These are phyloP conservation scores for Clarireedia paspali DNA, from an alignment of 2,329 filamentous ascomycete genomes.

Conservation along the genomic window DNA sequence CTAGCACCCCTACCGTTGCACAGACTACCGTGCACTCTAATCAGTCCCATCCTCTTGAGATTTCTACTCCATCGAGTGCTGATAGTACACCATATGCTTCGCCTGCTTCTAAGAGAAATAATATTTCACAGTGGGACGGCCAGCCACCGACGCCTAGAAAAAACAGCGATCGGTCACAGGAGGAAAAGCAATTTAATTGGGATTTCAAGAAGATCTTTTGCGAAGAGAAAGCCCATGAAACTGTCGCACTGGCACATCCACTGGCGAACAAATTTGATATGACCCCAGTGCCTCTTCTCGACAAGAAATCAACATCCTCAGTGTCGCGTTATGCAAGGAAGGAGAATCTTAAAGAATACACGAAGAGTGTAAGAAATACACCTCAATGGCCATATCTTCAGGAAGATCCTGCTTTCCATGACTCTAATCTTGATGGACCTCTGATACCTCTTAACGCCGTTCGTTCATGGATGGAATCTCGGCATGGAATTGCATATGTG, in stretches of 20 bases:
- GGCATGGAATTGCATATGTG: conserved; percentile 10
- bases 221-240: conserved; percentile 30
- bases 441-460: conserved; percentile 24
- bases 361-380: conserved; percentile 34
- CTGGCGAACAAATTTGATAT: conserved; percentile 37
- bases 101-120: background rate
- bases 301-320: conserved; percentile 36
- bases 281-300: conserved; percentile 38
- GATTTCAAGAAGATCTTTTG: conserved; percentile 35
- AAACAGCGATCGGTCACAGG: conserved; percentile 18
- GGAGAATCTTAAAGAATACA: conserved; percentile 37
- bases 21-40: conserved; percentile 2
- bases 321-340: conserved; percentile 38
- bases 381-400: conserved; percentile 35
- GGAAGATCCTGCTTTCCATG: conserved; percentile 38
- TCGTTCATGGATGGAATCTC: conserved; percentile 18
- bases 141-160: conserved; percentile 9
- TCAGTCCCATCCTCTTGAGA: conserved; percentile 3
- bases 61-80: conserved; percentile 12
- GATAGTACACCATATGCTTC: conserved; percentile 15
- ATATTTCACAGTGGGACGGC: conserved; percentile 7
- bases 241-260: conserved; percentile 42
- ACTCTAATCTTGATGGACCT: conserved; percentile 13
- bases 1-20: background rate
- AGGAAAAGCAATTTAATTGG: conserved; percentile 32